Evolutionary conservation across 768 basidiomycete species (phyloP).

Genomic region (Hortiboletus campestris): DNA sequence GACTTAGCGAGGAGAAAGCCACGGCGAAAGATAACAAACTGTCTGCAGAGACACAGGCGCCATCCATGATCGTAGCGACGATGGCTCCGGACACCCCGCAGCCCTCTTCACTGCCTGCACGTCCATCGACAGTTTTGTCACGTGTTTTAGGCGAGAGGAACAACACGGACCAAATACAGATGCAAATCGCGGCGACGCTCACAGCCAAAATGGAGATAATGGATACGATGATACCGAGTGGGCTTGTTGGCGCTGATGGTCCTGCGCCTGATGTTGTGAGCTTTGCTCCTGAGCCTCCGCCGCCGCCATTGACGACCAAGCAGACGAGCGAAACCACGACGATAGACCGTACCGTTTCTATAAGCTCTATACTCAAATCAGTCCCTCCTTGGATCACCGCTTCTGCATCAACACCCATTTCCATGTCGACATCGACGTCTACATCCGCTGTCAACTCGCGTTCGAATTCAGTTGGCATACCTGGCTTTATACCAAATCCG

Average conservation of each 20-base stretch:
- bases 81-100: background rate
- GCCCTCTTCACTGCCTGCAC: background rate
- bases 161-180: constrained; percentile 7
- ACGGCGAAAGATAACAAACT: background rate
- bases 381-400: constrained; percentile 1
- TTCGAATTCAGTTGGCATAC: constrained; percentile 24
- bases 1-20: background rate
- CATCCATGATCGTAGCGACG: background rate
- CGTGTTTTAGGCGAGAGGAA: constrained; percentile 1
- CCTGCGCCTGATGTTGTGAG: constrained; percentile 21
- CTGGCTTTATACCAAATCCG: constrained; percentile 4
- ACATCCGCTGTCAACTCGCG: constrained; percentile 24
- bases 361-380: background rate
- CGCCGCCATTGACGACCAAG: constrained; percentile 29
- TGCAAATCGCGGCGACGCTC: constrained; percentile 12
- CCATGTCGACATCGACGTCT: constrained; percentile 24
- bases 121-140: background rate
- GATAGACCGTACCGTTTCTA: background rate
- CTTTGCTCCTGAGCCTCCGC: constrained; percentile 32
- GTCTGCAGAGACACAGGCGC: background rate
- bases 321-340: constrained; percentile 16
- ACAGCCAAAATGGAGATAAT: constrained; percentile 27
- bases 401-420: constrained; percentile 11
- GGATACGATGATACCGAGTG: constrained; percentile 23
- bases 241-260: constrained; percentile 16